Conservation (phyloP, 2,329 filamentous ascomycete genomes). For the Myriosclerotinia duriaeana region DNA sequence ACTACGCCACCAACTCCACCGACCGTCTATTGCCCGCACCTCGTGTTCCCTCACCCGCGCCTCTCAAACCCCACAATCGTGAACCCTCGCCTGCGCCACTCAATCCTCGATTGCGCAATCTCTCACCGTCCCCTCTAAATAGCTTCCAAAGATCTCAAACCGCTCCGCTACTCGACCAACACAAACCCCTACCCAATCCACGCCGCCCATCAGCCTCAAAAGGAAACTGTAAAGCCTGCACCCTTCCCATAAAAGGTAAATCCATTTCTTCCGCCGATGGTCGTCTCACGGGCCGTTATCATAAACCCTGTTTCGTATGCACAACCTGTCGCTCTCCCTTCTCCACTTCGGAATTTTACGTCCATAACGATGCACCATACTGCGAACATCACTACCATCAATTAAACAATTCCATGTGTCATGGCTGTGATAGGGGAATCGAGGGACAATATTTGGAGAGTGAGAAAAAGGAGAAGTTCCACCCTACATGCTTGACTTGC, state of each 20-base stretch:
- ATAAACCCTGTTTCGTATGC: constrained; percentile 94
- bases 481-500: constrained; percentile 84
- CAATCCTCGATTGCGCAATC: neutral
- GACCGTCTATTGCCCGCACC: constrained; percentile 23
- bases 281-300: constrained; percentile 86
- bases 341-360: constrained; percentile 86
- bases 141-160: constrained; percentile 27
- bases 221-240: constrained; percentile 81
- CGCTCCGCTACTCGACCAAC: constrained; percentile 22
- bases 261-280: constrained; percentile 93
- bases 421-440: constrained; percentile 77
- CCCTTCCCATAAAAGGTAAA: constrained; percentile 77
- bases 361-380: constrained; percentile 81
- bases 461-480: constrained; percentile 72
- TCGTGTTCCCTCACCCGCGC: constrained; percentile 18
- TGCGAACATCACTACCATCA: constrained; percentile 92
- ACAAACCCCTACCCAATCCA: constrained; percentile 17
- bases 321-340: constrained; percentile 79
- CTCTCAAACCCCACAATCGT: constrained; percentile 8
- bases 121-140: constrained; percentile 9
- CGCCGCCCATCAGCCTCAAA: constrained; percentile 35
- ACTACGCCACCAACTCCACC: constrained; percentile 50
- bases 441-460: constrained; percentile 94
- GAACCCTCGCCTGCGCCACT: constrained; percentile 12
- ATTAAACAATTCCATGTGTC: constrained; percentile 83